These are phyloP conservation scores for Trifolium repens DNA, from an alignment of 306 rosid genomes.

Conservation along the genomic window DNA sequence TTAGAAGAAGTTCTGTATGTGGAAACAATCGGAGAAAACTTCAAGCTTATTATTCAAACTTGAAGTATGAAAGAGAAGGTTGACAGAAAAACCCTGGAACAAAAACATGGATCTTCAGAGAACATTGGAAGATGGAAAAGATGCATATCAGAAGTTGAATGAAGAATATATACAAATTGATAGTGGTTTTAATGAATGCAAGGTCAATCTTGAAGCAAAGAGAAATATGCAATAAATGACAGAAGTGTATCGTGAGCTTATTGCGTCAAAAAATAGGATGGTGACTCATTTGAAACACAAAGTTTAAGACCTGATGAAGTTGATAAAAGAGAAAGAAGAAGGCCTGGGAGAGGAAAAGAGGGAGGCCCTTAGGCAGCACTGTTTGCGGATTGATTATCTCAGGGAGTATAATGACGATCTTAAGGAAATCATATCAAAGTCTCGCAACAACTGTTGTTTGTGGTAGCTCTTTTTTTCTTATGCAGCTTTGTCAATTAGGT, in stretches of 20 bases:
- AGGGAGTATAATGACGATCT: constrained; percentile 72
- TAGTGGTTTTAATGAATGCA: constrained; percentile 56
- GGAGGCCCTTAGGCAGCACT: constrained; percentile 90
- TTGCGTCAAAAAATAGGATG: constrained; percentile 59
- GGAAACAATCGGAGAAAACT: constrained; percentile 51
- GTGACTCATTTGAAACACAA: constrained; percentile 63
- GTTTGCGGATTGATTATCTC: constrained; percentile 88
- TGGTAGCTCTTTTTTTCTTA: constrained; percentile 35
- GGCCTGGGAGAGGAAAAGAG: constrained; percentile 88
- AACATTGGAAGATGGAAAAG: constrained; percentile 27
- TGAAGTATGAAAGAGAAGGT: constrained; percentile 70
- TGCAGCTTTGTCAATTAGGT: constrained; percentile 39
- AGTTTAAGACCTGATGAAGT: constrained; percentile 62
- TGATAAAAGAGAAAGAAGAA: constrained; percentile 72
- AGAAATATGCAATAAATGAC: constrained; percentile 52
- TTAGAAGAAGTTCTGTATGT: constrained; percentile 50
- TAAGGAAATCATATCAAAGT: constrained; percentile 67
- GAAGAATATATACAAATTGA: constrained; percentile 60
- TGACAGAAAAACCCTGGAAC: constrained; percentile 51
- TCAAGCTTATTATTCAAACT: constrained; percentile 53
- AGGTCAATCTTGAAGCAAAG: constrained; percentile 60
- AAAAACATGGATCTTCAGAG: constrained; percentile 51
- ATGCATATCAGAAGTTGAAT: constrained; percentile 56
- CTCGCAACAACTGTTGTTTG: constrained; percentile 62
- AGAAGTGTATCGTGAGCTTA: constrained; percentile 46